Evolutionary conservation across 345 rosid species (phyloP).

Genomic region (Syzygium grande): DNA sequence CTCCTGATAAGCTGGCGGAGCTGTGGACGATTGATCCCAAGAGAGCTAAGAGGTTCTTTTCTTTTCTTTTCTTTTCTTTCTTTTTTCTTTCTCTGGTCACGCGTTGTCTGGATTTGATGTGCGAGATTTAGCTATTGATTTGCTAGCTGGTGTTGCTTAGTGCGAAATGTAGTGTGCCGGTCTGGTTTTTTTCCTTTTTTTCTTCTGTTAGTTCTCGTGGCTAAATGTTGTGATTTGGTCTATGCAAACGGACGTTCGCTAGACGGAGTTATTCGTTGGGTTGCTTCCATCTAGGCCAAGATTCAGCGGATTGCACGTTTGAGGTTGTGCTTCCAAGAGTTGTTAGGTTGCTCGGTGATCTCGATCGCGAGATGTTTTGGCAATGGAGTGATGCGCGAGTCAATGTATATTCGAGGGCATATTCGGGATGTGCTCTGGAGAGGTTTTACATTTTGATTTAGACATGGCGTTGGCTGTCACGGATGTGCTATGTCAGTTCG

Average conservation of each 20-base stretch:
- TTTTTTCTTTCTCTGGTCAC: neutral
- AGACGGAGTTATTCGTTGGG: neutral
- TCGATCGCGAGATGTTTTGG: neutral
- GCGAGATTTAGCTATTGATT: neutral
- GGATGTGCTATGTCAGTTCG: neutral
- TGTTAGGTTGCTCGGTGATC: neutral
- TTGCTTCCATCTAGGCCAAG: neutral
- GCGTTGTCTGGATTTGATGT: neutral
- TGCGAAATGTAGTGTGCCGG: neutral
- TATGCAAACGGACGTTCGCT: neutral
- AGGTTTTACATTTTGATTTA: neutral
- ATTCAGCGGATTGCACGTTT: neutral
- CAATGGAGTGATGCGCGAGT: neutral
- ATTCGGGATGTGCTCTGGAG: neutral
- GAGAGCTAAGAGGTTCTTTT: conserved; percentile 74
- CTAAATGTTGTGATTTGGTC: neutral
- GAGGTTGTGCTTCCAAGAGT: neutral
- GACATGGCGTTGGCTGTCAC: neutral
- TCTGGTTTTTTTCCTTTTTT: neutral
- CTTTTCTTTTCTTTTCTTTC: neutral
- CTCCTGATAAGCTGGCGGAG: conserved; percentile 90
- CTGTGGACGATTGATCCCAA: conserved; percentile 88
- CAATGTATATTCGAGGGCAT: neutral
- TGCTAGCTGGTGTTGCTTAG: neutral
- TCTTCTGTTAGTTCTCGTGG: neutral